Base-by-base conservation (phyloP, 352 stramenopile species). In the Globisporangium takayamanum region DNA sequence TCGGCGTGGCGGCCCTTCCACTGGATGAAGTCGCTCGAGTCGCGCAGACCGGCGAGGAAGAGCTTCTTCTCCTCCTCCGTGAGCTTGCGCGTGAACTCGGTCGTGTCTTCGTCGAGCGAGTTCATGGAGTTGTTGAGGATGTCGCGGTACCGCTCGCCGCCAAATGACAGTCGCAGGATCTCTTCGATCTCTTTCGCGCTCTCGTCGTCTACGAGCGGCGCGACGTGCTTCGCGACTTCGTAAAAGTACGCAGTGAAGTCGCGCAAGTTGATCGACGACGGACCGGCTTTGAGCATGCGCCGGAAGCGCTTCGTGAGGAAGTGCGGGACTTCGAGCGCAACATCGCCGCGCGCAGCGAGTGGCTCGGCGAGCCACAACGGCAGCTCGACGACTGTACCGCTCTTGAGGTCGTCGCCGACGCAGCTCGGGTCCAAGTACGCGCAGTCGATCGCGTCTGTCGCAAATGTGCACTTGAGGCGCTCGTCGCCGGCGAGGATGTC, bases 121-220 rank as follows among this genome's bases (percentile, higher is more conserved):
- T 84, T 91, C 84, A 92, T 91, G 28, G 80, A 76, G 59, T 92
- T 89, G 70, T 94, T 90, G 55, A 94, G 69, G 22, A 94, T 72
- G 33, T 75, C 69, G 39, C 79, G 74, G 67, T 88, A 94, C 16
- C 84, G 76, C 60, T 94, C 82, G 26, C 84, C 82, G 48, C 80
- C 75, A 51, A 88, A 91, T 20, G 78, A 80, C 37, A 92, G 67
- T 0, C 80, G 78, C 70, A 94, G 53, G 65, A 94, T 90, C 66
- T 91, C 79, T 46, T 90, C 76, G 42, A 93, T 85, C 54, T 87
- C 80, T 22, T 63, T 67, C 41, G 72, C 68, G 2, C 74, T 71
- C 18, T 63, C 67, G 20, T 76, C 68, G 5, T 70, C 68, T 30
- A 92, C 73, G 42, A 84, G 66, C 28, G 79, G 76, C 55, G 82